phyloP scores from a whole-genome alignment of 345 rosid species.

The Limnanthes douglasii region DNA sequence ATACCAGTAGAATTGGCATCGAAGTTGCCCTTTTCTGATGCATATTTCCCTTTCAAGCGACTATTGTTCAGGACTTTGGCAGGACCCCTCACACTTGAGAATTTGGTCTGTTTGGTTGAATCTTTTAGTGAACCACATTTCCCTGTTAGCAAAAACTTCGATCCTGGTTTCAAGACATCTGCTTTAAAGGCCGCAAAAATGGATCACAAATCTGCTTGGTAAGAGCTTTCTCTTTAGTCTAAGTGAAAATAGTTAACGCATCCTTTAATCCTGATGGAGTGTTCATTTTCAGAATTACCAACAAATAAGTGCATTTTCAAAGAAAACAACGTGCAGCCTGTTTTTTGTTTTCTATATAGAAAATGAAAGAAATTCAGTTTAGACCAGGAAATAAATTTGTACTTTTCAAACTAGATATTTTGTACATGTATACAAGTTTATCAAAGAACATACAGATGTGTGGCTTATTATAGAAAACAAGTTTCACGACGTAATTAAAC shows the following conservation, averaged over 20 bases:
- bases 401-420: no score
- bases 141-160: slow-evolving; percentile 8
- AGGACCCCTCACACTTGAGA: slow-evolving; percentile 30
- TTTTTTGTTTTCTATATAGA: no score
- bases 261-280: neutral
- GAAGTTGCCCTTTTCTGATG: slow-evolving; percentile 43
- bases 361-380: no score
- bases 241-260: neutral
- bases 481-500: no score
- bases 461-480: no score
- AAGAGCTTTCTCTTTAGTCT: slow-evolving; percentile 10
- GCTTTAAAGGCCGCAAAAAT: slow-evolving; percentile 11
- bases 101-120: slow-evolving; percentile 26
- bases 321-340: no score
- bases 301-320: no score
- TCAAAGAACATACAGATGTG: no score
- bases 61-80: slow-evolving; percentile 25
- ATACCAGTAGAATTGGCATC: slow-evolving; percentile 37
- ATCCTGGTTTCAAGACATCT: slow-evolving; percentile 11
- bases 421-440: no score
- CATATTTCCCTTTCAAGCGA: slow-evolving; percentile 45
- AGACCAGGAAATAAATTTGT: no score
- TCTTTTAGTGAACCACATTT: slow-evolving; percentile 13
- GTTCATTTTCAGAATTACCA: no score
- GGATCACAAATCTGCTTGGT: slow-evolving; percentile 58